Percentiles rank a stretch among this genome's conserved stretches.
Conservation (phyloP, 1,139 yeast genomes). For the Debaryomyces psychrophilus region DNA sequence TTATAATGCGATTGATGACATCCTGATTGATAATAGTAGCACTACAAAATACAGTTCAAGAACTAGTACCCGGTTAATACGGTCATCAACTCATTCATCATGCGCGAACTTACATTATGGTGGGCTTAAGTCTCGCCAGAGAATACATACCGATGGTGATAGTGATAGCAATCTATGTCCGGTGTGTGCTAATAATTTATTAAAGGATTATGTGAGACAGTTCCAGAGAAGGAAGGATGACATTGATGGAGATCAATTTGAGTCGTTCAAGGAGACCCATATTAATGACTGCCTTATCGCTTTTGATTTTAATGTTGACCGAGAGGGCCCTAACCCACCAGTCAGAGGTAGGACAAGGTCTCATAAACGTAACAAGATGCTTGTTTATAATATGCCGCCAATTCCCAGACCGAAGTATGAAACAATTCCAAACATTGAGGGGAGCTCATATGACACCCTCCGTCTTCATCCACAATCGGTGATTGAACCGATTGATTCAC, state of each 20-base stretch:
- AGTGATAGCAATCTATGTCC: conserved; percentile 48
- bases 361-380: conserved; percentile 71
- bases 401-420: conserved; percentile 49
- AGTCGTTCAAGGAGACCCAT: conserved; percentile 62
- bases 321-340: conserved; percentile 44
- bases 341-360: conserved; percentile 30
- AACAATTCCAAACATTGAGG: conserved; percentile 26
- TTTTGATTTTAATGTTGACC: conserved; percentile 69
- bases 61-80: conserved; percentile 22
- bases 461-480: conserved; percentile 5
- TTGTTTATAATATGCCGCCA: conserved; percentile 74
- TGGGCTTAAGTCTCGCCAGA: conserved; percentile 15
- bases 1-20: conserved; percentile 1
- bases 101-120: conserved; percentile 13
- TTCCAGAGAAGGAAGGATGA: conserved; percentile 26
- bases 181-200: conserved; percentile 55
- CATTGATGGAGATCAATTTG: conserved; percentile 36
- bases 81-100: conserved; percentile 36
- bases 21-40: conserved; percentile 19
- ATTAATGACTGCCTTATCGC: conserved; percentile 66
- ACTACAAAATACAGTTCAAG: conserved; percentile 30
- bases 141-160: conserved; percentile 20
- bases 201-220: conserved; percentile 50
- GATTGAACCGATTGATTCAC: conserved; percentile 1
- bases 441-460: conserved; percentile 22